Percentiles rank a stretch among this genome's conserved stretches.
Evolutionary conservation across 306 rosid species (phyloP).

Genomic region (Cajanus cajan): DNA sequence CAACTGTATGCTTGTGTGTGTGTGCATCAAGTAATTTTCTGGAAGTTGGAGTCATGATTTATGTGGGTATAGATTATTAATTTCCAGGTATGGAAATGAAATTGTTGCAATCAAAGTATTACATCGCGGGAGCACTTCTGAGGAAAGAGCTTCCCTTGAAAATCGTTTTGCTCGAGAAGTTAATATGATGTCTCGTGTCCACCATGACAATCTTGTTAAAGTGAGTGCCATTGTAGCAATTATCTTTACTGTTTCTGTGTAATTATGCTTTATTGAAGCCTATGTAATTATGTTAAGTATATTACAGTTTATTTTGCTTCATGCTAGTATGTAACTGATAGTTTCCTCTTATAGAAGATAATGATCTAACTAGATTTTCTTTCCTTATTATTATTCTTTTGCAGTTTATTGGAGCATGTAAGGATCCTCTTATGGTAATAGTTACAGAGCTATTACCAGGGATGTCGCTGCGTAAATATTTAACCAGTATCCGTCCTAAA

Average conservation of each 20-base stretch:
- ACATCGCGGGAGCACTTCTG: slow-evolving; percentile 77
- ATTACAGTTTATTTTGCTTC: background rate
- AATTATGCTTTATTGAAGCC: background rate
- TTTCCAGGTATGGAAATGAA: slow-evolving; percentile 70
- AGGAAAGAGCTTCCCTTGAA: slow-evolving; percentile 80
- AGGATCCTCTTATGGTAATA: slow-evolving; percentile 96
- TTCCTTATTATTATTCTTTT: background rate
- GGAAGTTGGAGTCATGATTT: slow-evolving; percentile 33
- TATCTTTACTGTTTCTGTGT: background rate
- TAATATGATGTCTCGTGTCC: slow-evolving; percentile 93
- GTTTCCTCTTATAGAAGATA: slow-evolving; percentile 23
- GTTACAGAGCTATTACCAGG: slow-evolving; percentile 96
- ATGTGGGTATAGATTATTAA: slow-evolving; percentile 35
- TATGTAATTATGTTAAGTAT: background rate
- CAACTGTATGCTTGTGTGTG: slow-evolving; percentile 3
- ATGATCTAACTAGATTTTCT: slow-evolving; percentile 19
- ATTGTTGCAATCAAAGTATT: slow-evolving; percentile 93
- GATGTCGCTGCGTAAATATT: slow-evolving; percentile 88
- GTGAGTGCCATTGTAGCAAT: slow-evolving; percentile 41
- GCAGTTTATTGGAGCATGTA: slow-evolving; percentile 98
- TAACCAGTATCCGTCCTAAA: slow-evolving; percentile 65
- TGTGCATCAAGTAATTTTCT: slow-evolving; percentile 25
- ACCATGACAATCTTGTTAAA: slow-evolving; percentile 91
- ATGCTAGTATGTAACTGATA: background rate
- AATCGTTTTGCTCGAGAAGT: slow-evolving; percentile 93